Base-by-base conservation (phyloP, 2,329 filamentous ascomycete species). In the Neonectria hederae region DNA sequence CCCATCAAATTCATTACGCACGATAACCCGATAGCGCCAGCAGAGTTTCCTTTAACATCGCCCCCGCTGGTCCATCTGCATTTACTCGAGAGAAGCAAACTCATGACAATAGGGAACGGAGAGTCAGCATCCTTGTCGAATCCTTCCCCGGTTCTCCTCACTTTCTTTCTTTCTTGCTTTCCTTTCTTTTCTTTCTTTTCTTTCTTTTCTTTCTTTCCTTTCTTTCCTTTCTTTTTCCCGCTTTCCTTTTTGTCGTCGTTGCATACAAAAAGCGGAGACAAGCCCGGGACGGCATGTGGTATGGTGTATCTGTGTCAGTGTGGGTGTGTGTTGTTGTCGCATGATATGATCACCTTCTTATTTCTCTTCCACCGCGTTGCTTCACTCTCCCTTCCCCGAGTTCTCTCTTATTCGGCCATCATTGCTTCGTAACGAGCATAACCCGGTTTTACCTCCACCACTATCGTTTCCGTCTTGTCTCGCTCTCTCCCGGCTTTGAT, bases 241-340 rank as follows among this genome's bases (percentile, higher is more conserved):
- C 6, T 46, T 57, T 46, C 30, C 38, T 46, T 57, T 56, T 62
- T 46, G 32, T 62, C 46, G 9, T 40, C n/a, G 46, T 46, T 46
- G 53, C 53, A 62, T 62, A 62, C 46, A 40, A 62, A 62, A 59
- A 63, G 60, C 60, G 60, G 60, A 59, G 60, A n/a, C 28, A 49
- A n/a, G 49, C 19, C 49, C 49, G 42, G 49, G 60, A 62, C 54
- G 49, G 54, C 49, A 51, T 62, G 45, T 30, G 24, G 53, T 46
- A 40, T 45, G 35, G 38, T 46, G 45, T 62, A 54, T 48, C 26
- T 63, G 46, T 63, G 60, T 63, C 53, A 51, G 53, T 51, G 60
- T 63, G 60, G 35, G 45, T 59, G 55, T 46, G 60, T 59, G 54
- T 51, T 59, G 60, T 48, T 54, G 54, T 54, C 59, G 60, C 60